Percentiles rank a stretch among this genome's conserved stretches.
phyloP scores from a whole-genome alignment of 805 yeast genomes.

The Grigorovia humatica region DNA sequence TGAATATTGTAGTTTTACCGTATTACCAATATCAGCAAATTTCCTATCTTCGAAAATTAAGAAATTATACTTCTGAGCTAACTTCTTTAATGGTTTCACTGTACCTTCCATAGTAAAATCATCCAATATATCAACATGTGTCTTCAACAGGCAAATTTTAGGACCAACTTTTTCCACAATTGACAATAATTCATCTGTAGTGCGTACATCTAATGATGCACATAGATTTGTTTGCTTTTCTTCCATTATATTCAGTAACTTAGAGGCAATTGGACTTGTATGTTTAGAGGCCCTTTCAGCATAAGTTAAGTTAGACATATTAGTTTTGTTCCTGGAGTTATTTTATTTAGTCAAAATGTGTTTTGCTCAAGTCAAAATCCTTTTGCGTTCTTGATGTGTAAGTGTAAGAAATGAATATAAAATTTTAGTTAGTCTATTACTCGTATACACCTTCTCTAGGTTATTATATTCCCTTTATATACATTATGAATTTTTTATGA shows the following conservation, averaged over 20 bases:
- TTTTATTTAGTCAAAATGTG: too few relatives aligned
- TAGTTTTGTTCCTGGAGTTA: background rate
- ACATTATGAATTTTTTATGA: background rate
- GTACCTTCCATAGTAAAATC: slow-evolving; percentile 82
- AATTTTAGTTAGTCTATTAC: too few relatives aligned
- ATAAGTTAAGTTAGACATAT: slow-evolving; percentile 37
- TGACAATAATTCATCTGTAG: slow-evolving; percentile 61
- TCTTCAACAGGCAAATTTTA: slow-evolving; percentile 79
- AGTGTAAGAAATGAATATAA: too few relatives aligned
- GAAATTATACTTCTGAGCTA: slow-evolving; percentile 76
- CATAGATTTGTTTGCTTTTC: slow-evolving; percentile 78
- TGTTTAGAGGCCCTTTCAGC: slow-evolving; percentile 60
- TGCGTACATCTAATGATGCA: slow-evolving; percentile 85
- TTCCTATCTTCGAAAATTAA: slow-evolving; percentile 94
- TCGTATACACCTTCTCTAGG: too few relatives aligned
- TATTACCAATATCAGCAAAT: slow-evolving; percentile 97
- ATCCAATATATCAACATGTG: slow-evolving; percentile 87
- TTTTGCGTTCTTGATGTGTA: too few relatives aligned
- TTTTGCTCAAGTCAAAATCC: too few relatives aligned
- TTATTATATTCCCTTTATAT: background rate
- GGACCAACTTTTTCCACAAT: slow-evolving; percentile 83
- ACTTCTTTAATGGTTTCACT: slow-evolving; percentile 56
- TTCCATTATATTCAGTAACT: slow-evolving; percentile 65
- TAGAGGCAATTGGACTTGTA: slow-evolving; percentile 67
- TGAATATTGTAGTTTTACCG: slow-evolving; percentile 87